Conservation (phyloP, 2,329 filamentous ascomycete genomes). For the Verticillium longisporum region DNA sequence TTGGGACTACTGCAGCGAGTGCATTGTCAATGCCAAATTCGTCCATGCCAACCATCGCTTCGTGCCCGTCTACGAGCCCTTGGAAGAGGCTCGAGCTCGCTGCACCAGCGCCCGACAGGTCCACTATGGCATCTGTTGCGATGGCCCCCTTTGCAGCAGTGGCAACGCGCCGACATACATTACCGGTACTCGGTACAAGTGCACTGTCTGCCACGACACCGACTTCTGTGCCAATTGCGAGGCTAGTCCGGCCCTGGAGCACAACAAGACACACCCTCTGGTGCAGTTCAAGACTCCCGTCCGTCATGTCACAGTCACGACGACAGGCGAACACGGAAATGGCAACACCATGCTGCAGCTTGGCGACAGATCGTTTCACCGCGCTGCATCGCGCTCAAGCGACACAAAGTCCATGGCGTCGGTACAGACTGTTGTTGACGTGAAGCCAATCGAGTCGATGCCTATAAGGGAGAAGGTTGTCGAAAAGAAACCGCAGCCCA, state of each 20-base stretch:
- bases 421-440: slow-evolving; percentile 67
- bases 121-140: slow-evolving; percentile 87
- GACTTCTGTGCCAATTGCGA: slow-evolving; percentile 96
- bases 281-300: slow-evolving; percentile 96
- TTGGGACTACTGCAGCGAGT: slow-evolving; percentile 88
- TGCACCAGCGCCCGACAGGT: slow-evolving; percentile 33
- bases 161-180: slow-evolving; percentile 59
- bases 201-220: slow-evolving; percentile 86
- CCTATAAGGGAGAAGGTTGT: slow-evolving; percentile 5
- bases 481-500: slow-evolving; percentile 17
- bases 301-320: slow-evolving; percentile 79
- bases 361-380: slow-evolving; percentile 50
- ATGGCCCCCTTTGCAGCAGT: slow-evolving; percentile 77
- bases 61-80: slow-evolving; percentile 74
- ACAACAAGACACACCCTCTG: slow-evolving; percentile 94
- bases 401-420: slow-evolving; percentile 40
- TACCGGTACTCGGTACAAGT: slow-evolving; percentile 88
- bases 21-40: slow-evolving; percentile 58
- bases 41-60: slow-evolving; percentile 84
- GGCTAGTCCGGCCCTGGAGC: slow-evolving; percentile 72
- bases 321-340: slow-evolving; percentile 67
- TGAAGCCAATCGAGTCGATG: slow-evolving; percentile 45
- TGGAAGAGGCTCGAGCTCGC: slow-evolving; percentile 34
- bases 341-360: slow-evolving; percentile 60
- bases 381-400: slow-evolving; percentile 40